phyloP scores from a whole-genome alignment of 768 basidiomycete species.

The Nevesoporus exiguus region DNA sequence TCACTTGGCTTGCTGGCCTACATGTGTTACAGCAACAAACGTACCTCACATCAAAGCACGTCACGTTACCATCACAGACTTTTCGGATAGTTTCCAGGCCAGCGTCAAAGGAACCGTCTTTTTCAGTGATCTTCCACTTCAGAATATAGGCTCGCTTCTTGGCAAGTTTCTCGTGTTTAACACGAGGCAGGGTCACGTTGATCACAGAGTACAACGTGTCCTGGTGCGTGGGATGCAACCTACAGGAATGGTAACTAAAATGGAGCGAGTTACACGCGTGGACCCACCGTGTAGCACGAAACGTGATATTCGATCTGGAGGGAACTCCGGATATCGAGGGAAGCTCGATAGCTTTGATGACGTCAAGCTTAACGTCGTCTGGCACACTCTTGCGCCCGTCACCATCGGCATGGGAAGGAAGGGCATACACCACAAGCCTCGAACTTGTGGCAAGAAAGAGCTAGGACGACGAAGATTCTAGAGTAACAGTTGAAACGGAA shows the following conservation, averaged over 20 bases:
- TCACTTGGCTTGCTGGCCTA: constrained; percentile 1
- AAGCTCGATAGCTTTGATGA: constrained; percentile 51
- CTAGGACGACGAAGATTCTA: constrained; percentile 33
- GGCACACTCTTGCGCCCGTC: neutral
- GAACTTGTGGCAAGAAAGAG: constrained; percentile 63
- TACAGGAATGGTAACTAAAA: constrained; percentile 28
- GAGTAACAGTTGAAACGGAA: neutral
- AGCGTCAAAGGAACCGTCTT: constrained; percentile 61
- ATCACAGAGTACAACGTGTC: constrained; percentile 64
- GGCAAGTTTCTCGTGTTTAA: constrained; percentile 48
- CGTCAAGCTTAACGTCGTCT: constrained; percentile 32
- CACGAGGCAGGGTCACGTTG: constrained; percentile 65
- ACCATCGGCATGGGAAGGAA: constrained; percentile 36
- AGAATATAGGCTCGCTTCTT: constrained; percentile 61
- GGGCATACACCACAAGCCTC: constrained; percentile 59
- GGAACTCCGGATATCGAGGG: constrained; percentile 47
- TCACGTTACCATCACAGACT: constrained; percentile 75
- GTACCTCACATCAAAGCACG: constrained; percentile 87
- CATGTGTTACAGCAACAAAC: constrained; percentile 15
- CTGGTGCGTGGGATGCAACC: constrained; percentile 53
- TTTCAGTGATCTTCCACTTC: constrained; percentile 69
- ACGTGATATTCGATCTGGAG: constrained; percentile 43
- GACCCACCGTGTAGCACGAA: constrained; percentile 59
- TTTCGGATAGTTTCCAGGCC: constrained; percentile 56
- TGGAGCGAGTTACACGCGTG: neutral